Evolutionary conservation across 2,329 filamentous ascomycete species (phyloP).

Genomic region (Aschersonia sp.): DNA sequence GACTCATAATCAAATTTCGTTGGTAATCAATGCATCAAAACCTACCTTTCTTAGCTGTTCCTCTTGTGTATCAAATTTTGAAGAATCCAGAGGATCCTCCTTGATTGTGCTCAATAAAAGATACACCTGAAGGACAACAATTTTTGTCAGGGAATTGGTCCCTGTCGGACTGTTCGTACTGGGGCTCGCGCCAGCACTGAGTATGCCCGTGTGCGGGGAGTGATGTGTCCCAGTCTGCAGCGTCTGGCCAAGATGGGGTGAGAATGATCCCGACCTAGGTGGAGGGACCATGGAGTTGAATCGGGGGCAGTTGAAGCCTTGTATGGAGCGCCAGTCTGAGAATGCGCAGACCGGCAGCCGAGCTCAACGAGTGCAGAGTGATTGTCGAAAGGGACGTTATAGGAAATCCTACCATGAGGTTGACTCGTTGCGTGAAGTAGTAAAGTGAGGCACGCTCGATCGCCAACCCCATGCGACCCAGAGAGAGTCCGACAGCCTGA

Average conservation of each 20-base stretch:
- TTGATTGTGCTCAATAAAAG: slow-evolving; percentile 88
- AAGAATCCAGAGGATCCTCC: slow-evolving; percentile 67
- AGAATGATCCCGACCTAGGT: slow-evolving; percentile 50
- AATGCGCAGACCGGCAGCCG: slow-evolving; percentile 17
- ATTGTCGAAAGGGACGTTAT: slow-evolving; percentile 11
- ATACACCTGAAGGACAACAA: slow-evolving; percentile 90
- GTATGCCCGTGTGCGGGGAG: slow-evolving; percentile 38
- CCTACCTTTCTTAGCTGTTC: slow-evolving; percentile 85
- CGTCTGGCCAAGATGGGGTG: slow-evolving; percentile 43
- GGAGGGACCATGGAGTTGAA: slow-evolving; percentile 41
- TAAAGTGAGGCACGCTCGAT: no score
- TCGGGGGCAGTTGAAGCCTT: slow-evolving; percentile 16
- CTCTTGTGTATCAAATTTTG: slow-evolving; percentile 84
- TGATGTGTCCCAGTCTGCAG: slow-evolving; percentile 41
- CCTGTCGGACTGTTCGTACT: slow-evolving; percentile 49
- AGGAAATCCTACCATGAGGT: slow-evolving; percentile 20
- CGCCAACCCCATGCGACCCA: no score
- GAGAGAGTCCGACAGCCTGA: no score
- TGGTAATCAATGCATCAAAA: background rate
- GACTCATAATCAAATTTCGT: background rate
- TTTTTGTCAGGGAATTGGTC: slow-evolving; percentile 64
- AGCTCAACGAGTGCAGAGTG: slow-evolving; percentile 15
- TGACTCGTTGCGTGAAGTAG: background rate
- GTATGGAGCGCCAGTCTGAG: slow-evolving; percentile 21
- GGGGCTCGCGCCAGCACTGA: slow-evolving; percentile 46